Evolutionary conservation across 371 early-diverging fungal species (phyloP).

Genomic region (Mucor indicus): DNA sequence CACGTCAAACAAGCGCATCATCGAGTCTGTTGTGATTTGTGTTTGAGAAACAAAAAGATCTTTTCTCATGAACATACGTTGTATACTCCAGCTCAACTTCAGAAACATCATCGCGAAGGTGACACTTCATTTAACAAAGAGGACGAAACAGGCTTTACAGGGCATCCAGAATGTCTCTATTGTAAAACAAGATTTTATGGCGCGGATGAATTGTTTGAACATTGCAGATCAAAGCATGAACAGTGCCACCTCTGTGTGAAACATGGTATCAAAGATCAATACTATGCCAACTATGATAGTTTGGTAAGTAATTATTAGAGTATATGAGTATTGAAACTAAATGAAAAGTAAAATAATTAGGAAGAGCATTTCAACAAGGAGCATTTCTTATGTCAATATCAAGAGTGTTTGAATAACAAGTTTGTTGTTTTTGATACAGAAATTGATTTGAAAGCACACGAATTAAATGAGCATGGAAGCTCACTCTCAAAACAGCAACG

Average conservation of each 20-base stretch:
- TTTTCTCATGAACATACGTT: slow-evolving; percentile 90
- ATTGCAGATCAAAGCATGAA: slow-evolving; percentile 92
- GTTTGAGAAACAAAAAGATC: slow-evolving; percentile 83
- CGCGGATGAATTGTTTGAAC: slow-evolving; percentile 88
- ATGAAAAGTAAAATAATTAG: slow-evolving; percentile 26
- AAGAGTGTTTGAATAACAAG: slow-evolving; percentile 86
- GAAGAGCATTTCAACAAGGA: slow-evolving; percentile 81
- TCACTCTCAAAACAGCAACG: slow-evolving; percentile 31
- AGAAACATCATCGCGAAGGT: slow-evolving; percentile 69
- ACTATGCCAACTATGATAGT: slow-evolving; percentile 79
- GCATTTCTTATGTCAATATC: slow-evolving; percentile 80
- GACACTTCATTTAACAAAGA: slow-evolving; percentile 52
- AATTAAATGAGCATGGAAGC: slow-evolving; percentile 47
- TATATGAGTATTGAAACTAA: not conserved
- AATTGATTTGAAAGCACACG: slow-evolving; percentile 89
- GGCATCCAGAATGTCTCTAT: slow-evolving; percentile 93
- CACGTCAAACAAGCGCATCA: slow-evolving; percentile 78
- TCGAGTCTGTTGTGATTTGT: slow-evolving; percentile 68
- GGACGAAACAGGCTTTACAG: slow-evolving; percentile 81
- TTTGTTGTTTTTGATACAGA: slow-evolving; percentile 94
- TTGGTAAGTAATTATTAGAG: slow-evolving; percentile 53
- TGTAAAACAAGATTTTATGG: slow-evolving; percentile 83
- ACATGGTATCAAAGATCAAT: slow-evolving; percentile 72
- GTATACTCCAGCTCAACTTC: slow-evolving; percentile 66
- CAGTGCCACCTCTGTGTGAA: slow-evolving; percentile 88